Evolutionary conservation across 2,329 filamentous ascomycete species (phyloP).

Genomic region (Pseudocercospora fijiensis): DNA sequence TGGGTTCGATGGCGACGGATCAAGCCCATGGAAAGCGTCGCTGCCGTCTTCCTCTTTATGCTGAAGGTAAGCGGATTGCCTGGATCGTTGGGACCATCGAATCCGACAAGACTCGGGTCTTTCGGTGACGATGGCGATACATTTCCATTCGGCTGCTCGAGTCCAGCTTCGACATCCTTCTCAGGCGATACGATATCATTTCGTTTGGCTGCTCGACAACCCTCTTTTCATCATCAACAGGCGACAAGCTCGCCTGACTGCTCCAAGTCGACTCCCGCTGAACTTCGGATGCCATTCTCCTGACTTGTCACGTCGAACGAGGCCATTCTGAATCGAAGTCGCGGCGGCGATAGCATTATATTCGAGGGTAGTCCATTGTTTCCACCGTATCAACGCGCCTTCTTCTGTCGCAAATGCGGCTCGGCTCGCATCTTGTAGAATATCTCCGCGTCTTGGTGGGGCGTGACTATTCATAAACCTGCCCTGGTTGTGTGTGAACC

Average conservation of each 20-base stretch:
- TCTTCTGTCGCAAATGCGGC: neutral
- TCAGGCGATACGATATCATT: neutral
- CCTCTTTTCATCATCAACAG: slow-evolving; percentile 1
- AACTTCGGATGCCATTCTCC: neutral
- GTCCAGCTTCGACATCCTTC: neutral
- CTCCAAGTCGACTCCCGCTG: neutral
- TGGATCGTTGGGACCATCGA: slow-evolving; percentile 30
- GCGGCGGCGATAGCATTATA: neutral
- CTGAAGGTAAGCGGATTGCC: slow-evolving; percentile 31
- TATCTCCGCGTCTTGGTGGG: slow-evolving; percentile 2
- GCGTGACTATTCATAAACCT: no score
- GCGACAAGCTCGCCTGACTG: slow-evolving; percentile 8
- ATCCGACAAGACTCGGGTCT: slow-evolving; percentile 32
- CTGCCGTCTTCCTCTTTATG: slow-evolving; percentile 21
- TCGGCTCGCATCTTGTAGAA: neutral
- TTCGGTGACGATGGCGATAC: slow-evolving; percentile 1
- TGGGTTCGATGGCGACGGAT: slow-evolving; percentile 25
- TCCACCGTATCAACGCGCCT: neutral
- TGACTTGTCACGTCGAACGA: neutral
- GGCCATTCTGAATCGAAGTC: neutral
- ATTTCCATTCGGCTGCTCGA: neutral
- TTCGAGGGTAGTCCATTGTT: neutral
- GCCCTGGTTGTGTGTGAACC: no score
- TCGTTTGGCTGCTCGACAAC: neutral
- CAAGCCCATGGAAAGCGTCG: slow-evolving; percentile 26